Conservation (phyloP, 441 rosid species). For the Pelargonium australe region DNA sequence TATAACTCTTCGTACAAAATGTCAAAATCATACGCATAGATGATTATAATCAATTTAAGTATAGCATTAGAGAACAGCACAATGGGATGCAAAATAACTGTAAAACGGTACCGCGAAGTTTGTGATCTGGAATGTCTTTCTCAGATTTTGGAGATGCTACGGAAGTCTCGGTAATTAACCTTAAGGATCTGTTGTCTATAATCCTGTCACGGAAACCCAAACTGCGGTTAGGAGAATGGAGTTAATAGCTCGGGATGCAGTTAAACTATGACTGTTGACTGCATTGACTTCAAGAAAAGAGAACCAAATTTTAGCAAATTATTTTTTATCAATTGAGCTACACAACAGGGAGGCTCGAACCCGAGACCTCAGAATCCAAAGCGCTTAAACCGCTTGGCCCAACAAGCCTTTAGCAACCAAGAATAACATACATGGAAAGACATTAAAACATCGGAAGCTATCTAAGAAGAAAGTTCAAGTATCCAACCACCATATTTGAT, state of each 20-base stretch:
- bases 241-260: neutral
- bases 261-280: neutral
- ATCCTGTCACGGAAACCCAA: conserved; percentile 43
- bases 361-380: no score
- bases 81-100: neutral
- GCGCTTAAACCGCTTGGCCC: no score
- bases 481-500: no score
- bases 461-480: neutral
- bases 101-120: conserved; percentile 59
- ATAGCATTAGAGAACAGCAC: neutral
- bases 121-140: conserved; percentile 43
- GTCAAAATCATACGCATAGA: neutral
- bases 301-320: no score
- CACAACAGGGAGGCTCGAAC: no score
- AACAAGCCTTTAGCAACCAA: no score
- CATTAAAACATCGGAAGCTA: neutral
- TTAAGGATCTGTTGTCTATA: conserved; percentile 77
- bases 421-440: neutral
- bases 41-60: neutral
- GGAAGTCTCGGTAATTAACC: conserved; percentile 67
- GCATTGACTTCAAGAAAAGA: no score
- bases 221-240: conserved; percentile 16
- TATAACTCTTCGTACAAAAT: neutral
- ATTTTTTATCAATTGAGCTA: no score
- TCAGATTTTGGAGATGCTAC: conserved; percentile 58